Percentiles rank a stretch among this genome's conserved stretches.
Evolutionary conservation across 306 rosid genomes (phyloP).

Genomic region (Pachyrhizus erosus): DNA sequence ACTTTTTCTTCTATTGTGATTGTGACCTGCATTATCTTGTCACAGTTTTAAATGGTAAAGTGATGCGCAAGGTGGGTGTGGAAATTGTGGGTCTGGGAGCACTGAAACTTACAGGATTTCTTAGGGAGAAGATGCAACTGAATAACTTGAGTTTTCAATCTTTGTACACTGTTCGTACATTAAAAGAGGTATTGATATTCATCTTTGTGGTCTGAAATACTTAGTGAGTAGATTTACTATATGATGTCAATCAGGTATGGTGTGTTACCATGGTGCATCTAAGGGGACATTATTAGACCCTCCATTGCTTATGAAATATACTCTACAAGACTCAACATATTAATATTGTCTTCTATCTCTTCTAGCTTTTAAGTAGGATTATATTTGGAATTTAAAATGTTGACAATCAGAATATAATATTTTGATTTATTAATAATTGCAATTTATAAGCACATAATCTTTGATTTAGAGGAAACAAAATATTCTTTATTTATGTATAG

Average conservation of each 20-base stretch:
- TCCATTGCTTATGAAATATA: too few relatives aligned
- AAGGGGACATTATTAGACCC: neutral
- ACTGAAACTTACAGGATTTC: constrained; percentile 81
- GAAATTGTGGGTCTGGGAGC: constrained; percentile 94
- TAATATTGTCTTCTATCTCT: neutral
- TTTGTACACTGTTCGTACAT: constrained; percentile 78
- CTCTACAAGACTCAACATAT: too few relatives aligned
- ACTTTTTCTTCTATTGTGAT: constrained; percentile 17
- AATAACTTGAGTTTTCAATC: constrained; percentile 75
- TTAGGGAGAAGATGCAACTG: constrained; percentile 81
- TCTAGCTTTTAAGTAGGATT: neutral
- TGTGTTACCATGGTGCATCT: constrained; percentile 20
- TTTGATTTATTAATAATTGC: too few relatives aligned
- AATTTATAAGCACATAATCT: too few relatives aligned
- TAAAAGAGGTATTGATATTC: constrained; percentile 76
- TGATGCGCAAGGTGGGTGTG: constrained; percentile 89
- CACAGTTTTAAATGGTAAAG: constrained; percentile 84
- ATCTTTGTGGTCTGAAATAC: constrained; percentile 27
- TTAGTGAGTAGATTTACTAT: constrained; percentile 9
- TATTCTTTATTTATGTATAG: too few relatives aligned
- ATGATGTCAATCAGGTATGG: neutral
- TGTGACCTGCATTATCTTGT: constrained; percentile 26
- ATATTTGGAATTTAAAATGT: constrained; percentile 13
- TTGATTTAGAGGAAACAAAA: too few relatives aligned
- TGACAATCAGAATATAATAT: too few relatives aligned